phyloP scores from a whole-genome alignment of 371 early-diverging fungal genomes.

The Paraphysoderma sedebokerense region DNA sequence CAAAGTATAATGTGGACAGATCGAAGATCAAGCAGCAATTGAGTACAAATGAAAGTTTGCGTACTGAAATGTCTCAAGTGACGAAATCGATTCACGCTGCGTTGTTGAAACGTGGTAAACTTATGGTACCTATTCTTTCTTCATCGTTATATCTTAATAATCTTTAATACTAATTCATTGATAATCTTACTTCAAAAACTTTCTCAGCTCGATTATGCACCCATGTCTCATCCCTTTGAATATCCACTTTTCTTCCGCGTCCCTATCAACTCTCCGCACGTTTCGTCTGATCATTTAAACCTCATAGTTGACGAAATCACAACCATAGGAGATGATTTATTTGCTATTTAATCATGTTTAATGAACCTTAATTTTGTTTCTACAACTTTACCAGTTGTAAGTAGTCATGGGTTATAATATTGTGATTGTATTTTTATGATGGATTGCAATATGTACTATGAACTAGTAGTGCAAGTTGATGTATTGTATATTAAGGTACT shows the following conservation, averaged over 20 bases:
- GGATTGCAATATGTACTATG: too few relatives aligned
- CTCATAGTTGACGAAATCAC: slow-evolving; percentile 38
- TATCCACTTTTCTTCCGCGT: slow-evolving; percentile 51
- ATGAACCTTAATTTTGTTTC: too few relatives aligned
- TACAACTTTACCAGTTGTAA: too few relatives aligned
- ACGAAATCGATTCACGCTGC: slow-evolving; percentile 30
- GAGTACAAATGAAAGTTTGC: neutral
- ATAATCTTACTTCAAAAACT: too few relatives aligned
- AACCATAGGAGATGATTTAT: slow-evolving; percentile 8
- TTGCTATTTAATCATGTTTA: too few relatives aligned
- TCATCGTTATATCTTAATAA: too few relatives aligned
- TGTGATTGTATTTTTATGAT: too few relatives aligned
- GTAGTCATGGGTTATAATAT: too few relatives aligned
- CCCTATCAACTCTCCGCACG: slow-evolving; percentile 47
- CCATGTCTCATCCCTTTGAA: slow-evolving; percentile 11
- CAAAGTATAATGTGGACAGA: slow-evolving; percentile 2
- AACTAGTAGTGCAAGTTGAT: too few relatives aligned
- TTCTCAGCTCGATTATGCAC: slow-evolving; percentile 50
- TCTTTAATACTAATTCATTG: too few relatives aligned
- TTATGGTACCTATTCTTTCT: too few relatives aligned
- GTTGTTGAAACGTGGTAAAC: slow-evolving; percentile 29
- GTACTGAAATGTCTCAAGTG: slow-evolving; percentile 9
- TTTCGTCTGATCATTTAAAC: slow-evolving; percentile 28
- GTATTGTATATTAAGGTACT: too few relatives aligned
- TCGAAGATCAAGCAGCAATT: neutral